Base-by-base conservation (phyloP, 495 filamentous ascomycete genomes). In the Cercophora newfieldiana region DNA sequence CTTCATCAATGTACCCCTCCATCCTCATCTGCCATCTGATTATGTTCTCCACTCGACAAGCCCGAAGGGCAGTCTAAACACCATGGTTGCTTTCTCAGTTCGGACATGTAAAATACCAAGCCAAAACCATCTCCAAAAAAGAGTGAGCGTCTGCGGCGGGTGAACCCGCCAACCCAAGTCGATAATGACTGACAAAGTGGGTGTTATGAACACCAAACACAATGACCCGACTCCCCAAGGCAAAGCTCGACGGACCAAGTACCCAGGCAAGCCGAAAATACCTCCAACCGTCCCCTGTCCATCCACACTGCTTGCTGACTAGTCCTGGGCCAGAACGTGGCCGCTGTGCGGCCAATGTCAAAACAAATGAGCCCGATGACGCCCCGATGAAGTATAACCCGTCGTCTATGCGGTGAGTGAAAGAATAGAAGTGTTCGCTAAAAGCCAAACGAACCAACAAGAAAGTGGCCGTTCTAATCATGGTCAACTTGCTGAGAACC, bases 401-500 rank as follows among this genome's bases (percentile, higher is more conserved):
- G n/a, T 50, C 25, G 24, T 62, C 47, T 53, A 62, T 62, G 47
- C 60, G 58, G 31, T 14, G 22, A 61, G 22, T 4, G 56, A 44
- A 48, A 58, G 30, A 37, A 37, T 47, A 58, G 59, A 3, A 19
- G 19, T 26, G 24, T 55, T 14, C 51, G 28, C 19, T 14, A 58
- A 37, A n/a, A 44, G 37, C 37, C 37, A 44, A 44, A 44, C 37
- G 10, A 44, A 14, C 37, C 37, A 44, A 44, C 37, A 44, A 16
- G 4, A 8, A 44, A 44, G 37, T 16, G 37, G 37, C 18, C 37
- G 37, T 44, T 44, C 37, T 44, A 5, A 44, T 44, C 37, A 4
- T 33, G 7, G 30, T 55, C 61, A 49, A 24, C 49, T 26, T 29
- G 22, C 28, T 31, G 21, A 44, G 24, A 21, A 37, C 25, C 18